Evolutionary conservation across 139 green algal species (phyloP), one percentile per base, ranked within the genome.

Genomic region (Ettlia oleoabundans): DNA sequence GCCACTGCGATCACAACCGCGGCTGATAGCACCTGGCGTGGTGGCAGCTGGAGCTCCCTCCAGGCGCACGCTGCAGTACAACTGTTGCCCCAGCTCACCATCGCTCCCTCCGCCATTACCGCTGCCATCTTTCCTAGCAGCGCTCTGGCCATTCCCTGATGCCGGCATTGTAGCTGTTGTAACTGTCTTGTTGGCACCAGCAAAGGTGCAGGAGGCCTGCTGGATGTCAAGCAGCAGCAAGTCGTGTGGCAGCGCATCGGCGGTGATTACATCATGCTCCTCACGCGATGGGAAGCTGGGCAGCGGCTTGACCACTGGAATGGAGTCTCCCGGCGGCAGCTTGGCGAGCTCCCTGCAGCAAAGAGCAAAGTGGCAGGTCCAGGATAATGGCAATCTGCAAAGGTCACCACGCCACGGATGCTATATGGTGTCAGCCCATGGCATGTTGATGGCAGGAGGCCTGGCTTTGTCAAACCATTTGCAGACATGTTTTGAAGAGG

Each of bases 171-270:
- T 52, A 43, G 32, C 37, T 21, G 35, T 26, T 55, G 53, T 37
- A 40, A 33, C 35, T 37, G 33, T 35, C 26, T 42, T 15, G 8
- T 7, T 30, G 38, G 32, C 30, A 33, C 18, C 55, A 9, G 18
- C 55, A n/a, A 65, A 65, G n/a, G 10, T 58, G 40, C 41, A 40
- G 1, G 58, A 10, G 1, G 32, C 43, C 38, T 65, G 30, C 40
- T 85, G 53, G 41, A 94, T 80, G 68, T 94, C 90, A 1, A 93
- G 65, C 26, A 94, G 61, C 51, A 94, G 70, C 42, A 92, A 81
- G 37, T 82, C 58, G 21, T 88, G 84, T 19, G 89, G 89, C 9
- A 83, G 74, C 24, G 78, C 74, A 10, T 72, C 66, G 18, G 51
- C 21, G 0, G 76, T 28, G 42, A 66, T 22, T 18, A 74, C 30